Percentiles rank a stretch among this genome's conserved stretches.
phyloP scores from a whole-genome alignment of 2,329 filamentous ascomycete genomes.

The Penicillium sp. region DNA sequence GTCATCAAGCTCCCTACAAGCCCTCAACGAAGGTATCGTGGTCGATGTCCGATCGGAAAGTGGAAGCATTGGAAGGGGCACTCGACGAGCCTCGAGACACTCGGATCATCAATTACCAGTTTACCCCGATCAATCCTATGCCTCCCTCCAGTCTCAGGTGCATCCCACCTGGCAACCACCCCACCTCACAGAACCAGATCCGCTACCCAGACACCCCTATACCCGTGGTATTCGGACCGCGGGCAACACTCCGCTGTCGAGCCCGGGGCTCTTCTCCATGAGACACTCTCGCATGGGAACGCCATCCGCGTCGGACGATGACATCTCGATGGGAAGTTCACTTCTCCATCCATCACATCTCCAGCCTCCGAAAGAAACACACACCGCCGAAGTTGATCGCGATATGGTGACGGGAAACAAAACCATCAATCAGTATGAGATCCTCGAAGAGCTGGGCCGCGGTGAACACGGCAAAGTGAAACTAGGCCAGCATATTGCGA shows the following conservation, averaged over 20 bases:
- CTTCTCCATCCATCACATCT: slow-evolving; percentile 70
- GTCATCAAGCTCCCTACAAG: slow-evolving; percentile 45
- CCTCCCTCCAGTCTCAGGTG: slow-evolving; percentile 46
- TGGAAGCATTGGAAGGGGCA: slow-evolving; percentile 24
- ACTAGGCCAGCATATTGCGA: slow-evolving; percentile 77
- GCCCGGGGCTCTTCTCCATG: slow-evolving; percentile 48
- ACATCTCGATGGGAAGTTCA: slow-evolving; percentile 53
- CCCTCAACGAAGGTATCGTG: slow-evolving; percentile 41
- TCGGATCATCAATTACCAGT: slow-evolving; percentile 42
- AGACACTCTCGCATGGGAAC: slow-evolving; percentile 34
- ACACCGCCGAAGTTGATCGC: slow-evolving; percentile 86
- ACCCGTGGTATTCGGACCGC: slow-evolving; percentile 41
- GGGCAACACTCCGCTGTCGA: slow-evolving; percentile 50
- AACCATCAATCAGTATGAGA: slow-evolving; percentile 95
- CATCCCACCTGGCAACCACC: slow-evolving; percentile 43
- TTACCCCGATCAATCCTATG: slow-evolving; percentile 52
- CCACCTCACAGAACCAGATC: slow-evolving; percentile 38
- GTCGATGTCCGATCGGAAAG: slow-evolving; percentile 39
- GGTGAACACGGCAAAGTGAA: slow-evolving; percentile 98
- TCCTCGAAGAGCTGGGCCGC: slow-evolving; percentile 92
- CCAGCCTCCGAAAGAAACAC: slow-evolving; percentile 77
- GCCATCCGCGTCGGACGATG: slow-evolving; percentile 39
- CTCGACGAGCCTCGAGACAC: slow-evolving; percentile 33
- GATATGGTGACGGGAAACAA: slow-evolving; percentile 89
- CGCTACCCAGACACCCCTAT: slow-evolving; percentile 21